Base-by-base conservation (phyloP, 2,329 filamentous ascomycete genomes). In the Gliomastix tumulicola region DNA sequence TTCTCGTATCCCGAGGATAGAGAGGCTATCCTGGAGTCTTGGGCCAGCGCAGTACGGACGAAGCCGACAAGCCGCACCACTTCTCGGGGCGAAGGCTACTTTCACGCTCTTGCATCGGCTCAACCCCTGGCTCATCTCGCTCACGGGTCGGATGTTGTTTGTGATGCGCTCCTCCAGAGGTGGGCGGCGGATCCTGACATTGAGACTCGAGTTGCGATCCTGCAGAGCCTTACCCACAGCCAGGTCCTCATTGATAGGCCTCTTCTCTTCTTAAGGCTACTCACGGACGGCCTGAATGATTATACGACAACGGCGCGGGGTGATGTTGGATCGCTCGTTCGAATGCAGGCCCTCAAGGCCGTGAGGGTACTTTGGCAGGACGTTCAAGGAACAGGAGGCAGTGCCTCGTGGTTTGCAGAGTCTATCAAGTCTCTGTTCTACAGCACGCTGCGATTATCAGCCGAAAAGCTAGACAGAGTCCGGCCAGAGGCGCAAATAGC, bases 391-490 rank as follows among this genome's bases (percentile, higher is more conserved):
- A 27, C 40, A 15, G 15, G 39, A 3, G 35, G 32, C 3, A 44
- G 46, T n/a, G 48, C 48, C 27, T 44, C 32, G 7, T 54, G 55
- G 47, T 42, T 52, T 4, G 37, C 44, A 18, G 40, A 42, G 18
- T 61, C 61, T 3, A 46, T 68, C 10, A 48, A 53, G 10, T 47
- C 47, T 20, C 53, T 79, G 2, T 68, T 76, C 40, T 62, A 69
- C 21, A 61, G 65, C 20, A 61, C 71, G 3, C 65, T 86, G 21
- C 76, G 88, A 2, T 69, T 97, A 12, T 81, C 88, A 3, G 76
- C 85, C 1, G 92, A 98, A 59, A 96, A 94, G 55, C 71, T 97
- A 3, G 90, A 97, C 56, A 84, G 87, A 43, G 83, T 97, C 15
- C 79, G 92, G 18, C 65, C 76, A 0, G 73, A 78, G 44, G 83